Evolutionary conservation across 441 rosid genomes (phyloP).

Genomic region (Brassica balearica): DNA sequence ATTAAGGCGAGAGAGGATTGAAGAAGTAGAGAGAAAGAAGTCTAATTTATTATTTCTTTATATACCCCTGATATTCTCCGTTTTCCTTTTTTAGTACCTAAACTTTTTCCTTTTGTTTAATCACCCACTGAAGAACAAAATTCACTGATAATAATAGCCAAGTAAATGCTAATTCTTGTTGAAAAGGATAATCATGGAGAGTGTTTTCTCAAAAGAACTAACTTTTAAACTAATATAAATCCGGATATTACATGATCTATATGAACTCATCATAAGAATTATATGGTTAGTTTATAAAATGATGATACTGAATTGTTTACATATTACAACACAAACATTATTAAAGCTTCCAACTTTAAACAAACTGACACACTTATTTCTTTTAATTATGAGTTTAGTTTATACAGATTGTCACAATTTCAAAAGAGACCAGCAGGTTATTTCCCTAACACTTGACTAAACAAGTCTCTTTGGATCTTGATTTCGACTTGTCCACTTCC

Average conservation of each 20-base stretch:
- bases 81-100: not conserved
- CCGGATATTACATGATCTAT: not conserved
- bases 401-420: conserved; percentile 42
- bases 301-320: too few relatives aligned
- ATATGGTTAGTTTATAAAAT: too few relatives aligned
- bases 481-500: conserved; percentile 60
- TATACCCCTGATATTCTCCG: not conserved
- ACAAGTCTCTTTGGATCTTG: conserved; percentile 60
- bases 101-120: not conserved
- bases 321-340: not conserved
- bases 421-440: conserved; percentile 58
- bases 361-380: not conserved
- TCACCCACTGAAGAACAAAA: not conserved
- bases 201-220: not conserved
- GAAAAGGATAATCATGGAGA: not conserved
- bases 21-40: not conserved
- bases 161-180: not conserved
- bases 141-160: not conserved
- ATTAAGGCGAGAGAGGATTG: conserved; percentile 21
- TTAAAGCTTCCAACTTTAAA: too few relatives aligned
- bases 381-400: not conserved
- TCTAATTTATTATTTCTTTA: not conserved
- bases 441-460: conserved; percentile 58
- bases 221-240: too few relatives aligned
- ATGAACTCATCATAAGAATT: not conserved